phyloP scores from a whole-genome alignment of 208 protist species.

The Trichomonas gallinae region DNA sequence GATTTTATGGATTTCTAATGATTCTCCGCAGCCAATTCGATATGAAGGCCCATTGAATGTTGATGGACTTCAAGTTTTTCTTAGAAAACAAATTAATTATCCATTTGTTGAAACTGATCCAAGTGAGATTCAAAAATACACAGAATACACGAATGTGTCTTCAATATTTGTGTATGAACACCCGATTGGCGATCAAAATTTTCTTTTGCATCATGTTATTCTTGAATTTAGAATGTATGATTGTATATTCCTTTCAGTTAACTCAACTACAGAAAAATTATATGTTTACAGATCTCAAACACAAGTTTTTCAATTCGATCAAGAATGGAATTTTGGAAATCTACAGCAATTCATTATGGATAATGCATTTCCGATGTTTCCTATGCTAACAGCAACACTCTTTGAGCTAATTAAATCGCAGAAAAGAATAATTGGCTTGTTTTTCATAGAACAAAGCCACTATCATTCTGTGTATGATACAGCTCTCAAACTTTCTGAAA shows the following conservation, averaged over 20 bases:
- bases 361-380: neutral
- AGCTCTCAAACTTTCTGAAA: neutral
- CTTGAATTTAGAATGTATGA: neutral
- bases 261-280: neutral
- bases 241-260: neutral
- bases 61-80: neutral
- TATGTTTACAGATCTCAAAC: neutral
- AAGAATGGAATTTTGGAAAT: neutral
- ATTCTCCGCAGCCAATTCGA: neutral
- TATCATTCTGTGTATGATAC: neutral
- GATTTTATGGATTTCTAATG: neutral
- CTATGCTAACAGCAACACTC: neutral
- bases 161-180: neutral
- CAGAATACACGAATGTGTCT: neutral
- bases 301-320: neutral
- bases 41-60: neutral
- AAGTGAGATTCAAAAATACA: neutral
- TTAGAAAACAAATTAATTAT: neutral
- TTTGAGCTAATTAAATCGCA: neutral
- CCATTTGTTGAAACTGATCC: neutral
- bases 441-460: neutral
- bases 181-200: neutral
- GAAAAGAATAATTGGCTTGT: neutral
- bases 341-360: neutral
- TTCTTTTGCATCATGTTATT: neutral